These are phyloP conservation scores for Knufia fluminis DNA, from an alignment of 2,329 filamentous ascomycete genomes.

Conservation along the genomic window DNA sequence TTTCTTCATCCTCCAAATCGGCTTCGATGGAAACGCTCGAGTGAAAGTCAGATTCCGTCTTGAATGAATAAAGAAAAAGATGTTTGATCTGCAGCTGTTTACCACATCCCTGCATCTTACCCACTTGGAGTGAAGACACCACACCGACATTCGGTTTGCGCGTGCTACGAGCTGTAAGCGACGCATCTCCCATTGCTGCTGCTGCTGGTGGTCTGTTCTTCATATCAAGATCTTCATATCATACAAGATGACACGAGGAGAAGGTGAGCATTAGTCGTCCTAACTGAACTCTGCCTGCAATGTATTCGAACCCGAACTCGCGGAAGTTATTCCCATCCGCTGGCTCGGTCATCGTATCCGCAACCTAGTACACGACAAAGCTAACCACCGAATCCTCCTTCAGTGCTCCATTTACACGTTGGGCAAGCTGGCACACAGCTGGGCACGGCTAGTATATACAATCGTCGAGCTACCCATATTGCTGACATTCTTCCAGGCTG, in stretches of 20 bases:
- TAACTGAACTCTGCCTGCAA: too few relatives aligned
- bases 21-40: too few relatives aligned
- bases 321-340: background rate
- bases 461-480: too few relatives aligned
- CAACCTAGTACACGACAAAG: background rate
- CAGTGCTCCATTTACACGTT: constrained; percentile 56
- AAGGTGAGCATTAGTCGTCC: background rate
- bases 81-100: background rate
- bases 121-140: background rate
- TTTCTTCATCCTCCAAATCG: too few relatives aligned
- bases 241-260: background rate
- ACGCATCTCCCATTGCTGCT: constrained; percentile 5
- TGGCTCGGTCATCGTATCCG: background rate
- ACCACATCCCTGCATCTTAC: constrained; percentile 1
- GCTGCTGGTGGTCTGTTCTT: background rate
- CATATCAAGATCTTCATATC: background rate
- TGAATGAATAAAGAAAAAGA: too few relatives aligned
- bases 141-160: constrained; percentile 20
- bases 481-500: too few relatives aligned
- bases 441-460: too few relatives aligned
- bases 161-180: constrained; percentile 31
- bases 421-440: constrained; percentile 60
- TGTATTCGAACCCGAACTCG: too few relatives aligned
- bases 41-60: too few relatives aligned
- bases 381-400: background rate